Conservation (phyloP, 2,329 filamentous ascomycete species). For the Fusarium proliferatum region DNA sequence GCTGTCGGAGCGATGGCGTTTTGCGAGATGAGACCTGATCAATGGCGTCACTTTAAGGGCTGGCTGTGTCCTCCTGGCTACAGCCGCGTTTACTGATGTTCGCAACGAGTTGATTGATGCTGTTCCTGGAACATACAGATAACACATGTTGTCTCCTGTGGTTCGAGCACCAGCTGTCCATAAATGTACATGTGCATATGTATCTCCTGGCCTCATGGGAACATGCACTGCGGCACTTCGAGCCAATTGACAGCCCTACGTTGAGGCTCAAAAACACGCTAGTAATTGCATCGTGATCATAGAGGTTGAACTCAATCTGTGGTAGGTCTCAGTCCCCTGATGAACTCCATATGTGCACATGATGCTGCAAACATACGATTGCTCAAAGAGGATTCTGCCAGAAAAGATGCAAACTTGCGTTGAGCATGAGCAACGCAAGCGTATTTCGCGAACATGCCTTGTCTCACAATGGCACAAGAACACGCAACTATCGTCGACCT, state of each 20-base stretch:
- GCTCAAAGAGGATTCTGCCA: background rate
- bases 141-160: background rate
- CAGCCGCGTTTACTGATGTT: background rate
- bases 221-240: background rate
- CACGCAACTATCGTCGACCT: background rate
- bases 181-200: background rate
- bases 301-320: background rate
- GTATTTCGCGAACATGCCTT: background rate
- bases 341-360: background rate
- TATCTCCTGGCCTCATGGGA: background rate
- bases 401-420: background rate
- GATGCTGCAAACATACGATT: constrained; percentile 10
- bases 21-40: background rate
- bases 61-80: background rate
- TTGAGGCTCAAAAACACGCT: background rate
- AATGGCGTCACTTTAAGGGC: constrained; percentile 13
- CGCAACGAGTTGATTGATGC: background rate
- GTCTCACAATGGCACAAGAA: background rate
- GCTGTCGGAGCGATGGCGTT: constrained; percentile 1
- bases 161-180: background rate
- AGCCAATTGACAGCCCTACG: background rate
- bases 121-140: background rate
- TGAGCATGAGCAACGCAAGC: background rate
- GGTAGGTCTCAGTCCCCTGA: background rate
- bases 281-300: background rate